phyloP scores from a whole-genome alignment of 805 yeast genomes.

The Teunomyces barrocoloradensis region DNA sequence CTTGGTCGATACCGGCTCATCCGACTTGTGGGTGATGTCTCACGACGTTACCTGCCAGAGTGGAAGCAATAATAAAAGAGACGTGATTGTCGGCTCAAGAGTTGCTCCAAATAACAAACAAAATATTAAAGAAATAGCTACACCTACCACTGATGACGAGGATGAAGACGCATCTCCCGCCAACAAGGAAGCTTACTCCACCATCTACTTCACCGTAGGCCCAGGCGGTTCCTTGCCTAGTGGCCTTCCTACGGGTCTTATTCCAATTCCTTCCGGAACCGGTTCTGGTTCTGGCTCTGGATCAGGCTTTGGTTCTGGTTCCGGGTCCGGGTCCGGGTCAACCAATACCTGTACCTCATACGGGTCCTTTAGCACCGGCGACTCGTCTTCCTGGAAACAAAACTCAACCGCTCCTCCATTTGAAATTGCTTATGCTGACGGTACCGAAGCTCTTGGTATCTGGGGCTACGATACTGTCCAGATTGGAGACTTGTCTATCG shows the following conservation, averaged over 20 bases:
- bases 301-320: constrained; percentile 2
- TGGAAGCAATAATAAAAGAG: constrained; percentile 3
- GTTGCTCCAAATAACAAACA: not conserved
- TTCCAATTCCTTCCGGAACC: not conserved
- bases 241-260: constrained; percentile 1
- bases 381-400: constrained; percentile 36
- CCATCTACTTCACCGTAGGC: constrained; percentile 3
- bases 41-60: constrained; percentile 23
- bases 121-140: not conserved
- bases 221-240: constrained; percentile 3
- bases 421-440: constrained; percentile 47
- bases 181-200: not conserved
- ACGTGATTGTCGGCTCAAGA: constrained; percentile 1
- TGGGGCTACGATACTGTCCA: constrained; percentile 63
- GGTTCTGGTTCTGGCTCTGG: constrained; percentile 3
- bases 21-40: constrained; percentile 43
- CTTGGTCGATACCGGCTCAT: constrained; percentile 41
- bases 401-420: constrained; percentile 43
- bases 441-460: constrained; percentile 45
- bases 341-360: constrained; percentile 41
- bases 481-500: constrained; percentile 48
- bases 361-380: constrained; percentile 48
- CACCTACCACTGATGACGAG: not conserved
- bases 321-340: not conserved
- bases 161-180: not conserved